phyloP scores from a whole-genome alignment of 176 grass and related monocot species.

The Triticum timopheevii region DNA sequence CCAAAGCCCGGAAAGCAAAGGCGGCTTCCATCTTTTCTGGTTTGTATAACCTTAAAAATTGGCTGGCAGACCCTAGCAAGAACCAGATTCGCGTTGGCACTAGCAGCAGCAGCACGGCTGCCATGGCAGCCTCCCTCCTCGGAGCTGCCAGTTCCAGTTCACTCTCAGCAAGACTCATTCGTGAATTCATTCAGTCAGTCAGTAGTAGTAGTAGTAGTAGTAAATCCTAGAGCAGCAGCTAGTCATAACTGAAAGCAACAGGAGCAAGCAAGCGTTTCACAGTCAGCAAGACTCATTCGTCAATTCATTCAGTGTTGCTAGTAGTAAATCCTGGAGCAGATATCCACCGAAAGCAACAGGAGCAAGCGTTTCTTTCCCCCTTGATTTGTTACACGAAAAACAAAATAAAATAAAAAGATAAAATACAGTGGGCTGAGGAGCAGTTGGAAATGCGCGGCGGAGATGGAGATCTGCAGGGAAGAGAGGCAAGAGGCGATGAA shows the following conservation, averaged over 20 bases:
- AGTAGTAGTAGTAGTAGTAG: too few species aligned
- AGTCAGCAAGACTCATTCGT: not conserved
- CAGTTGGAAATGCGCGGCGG: too few species aligned
- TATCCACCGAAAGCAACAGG: not conserved
- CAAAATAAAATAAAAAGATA: too few species aligned
- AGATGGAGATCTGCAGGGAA: not conserved
- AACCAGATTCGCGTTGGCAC: constrained; percentile 27
- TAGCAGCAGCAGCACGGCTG: not conserved
- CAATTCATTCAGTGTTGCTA: too few species aligned
- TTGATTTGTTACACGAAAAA: too few species aligned
- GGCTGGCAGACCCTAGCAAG: not conserved
- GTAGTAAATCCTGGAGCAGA: not conserved
- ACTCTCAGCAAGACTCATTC: not conserved
- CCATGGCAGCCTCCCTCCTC: not conserved
- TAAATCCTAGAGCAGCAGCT: not conserved
- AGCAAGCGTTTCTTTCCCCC: not conserved
- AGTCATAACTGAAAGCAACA: not conserved
- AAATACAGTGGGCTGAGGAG: too few species aligned
- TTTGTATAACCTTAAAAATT: not conserved
- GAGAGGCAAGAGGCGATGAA: not conserved
- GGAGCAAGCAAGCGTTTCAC: too few species aligned
- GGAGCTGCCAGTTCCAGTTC: not conserved
- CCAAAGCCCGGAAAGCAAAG: constrained; percentile 28
- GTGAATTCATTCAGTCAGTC: too few species aligned
- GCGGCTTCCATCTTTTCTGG: not conserved